A percentile compares a stretch with the other conserved stretches of the same genome.
These are phyloP conservation scores for Cyanodermella asteris DNA, from an alignment of 2,329 filamentous ascomycete species.

Conservation along the genomic window DNA sequence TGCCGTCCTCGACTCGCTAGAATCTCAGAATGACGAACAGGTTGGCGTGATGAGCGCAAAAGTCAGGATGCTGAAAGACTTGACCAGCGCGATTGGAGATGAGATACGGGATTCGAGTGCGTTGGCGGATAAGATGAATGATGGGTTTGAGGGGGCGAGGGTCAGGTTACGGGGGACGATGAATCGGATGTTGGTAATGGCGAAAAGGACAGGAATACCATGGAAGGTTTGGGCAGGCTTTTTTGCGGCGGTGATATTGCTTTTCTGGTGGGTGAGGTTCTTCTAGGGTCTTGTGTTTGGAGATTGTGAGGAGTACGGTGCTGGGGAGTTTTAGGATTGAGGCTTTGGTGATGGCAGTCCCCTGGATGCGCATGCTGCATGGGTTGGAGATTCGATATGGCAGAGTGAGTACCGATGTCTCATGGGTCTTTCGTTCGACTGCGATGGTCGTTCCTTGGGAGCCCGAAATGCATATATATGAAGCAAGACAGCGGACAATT, in stretches of 20 bases:
- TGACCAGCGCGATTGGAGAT: conserved; percentile 81
- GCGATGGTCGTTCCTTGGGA: too few relatives aligned
- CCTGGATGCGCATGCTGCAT: too few relatives aligned
- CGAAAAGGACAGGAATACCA: conserved; percentile 75
- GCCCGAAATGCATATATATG: too few relatives aligned
- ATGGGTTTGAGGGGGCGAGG: conserved; percentile 70
- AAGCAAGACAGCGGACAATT: too few relatives aligned
- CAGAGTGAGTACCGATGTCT: too few relatives aligned
- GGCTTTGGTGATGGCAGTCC: too few relatives aligned
- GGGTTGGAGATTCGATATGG: too few relatives aligned
- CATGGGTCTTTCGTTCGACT: too few relatives aligned
- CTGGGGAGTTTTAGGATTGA: too few relatives aligned
- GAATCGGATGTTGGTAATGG: conserved; percentile 94
- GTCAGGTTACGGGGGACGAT: conserved; percentile 72
- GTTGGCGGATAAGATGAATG: conserved; percentile 87
- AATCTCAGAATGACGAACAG: conserved; percentile 84
- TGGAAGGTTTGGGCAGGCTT: conserved; percentile 91
- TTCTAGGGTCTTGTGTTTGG: too few relatives aligned
- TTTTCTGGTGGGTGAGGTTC: conserved; percentile 88
- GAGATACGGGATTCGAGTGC: conserved; percentile 82
- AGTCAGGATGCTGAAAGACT: conserved; percentile 72
- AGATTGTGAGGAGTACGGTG: too few relatives aligned
- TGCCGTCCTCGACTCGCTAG: conserved; percentile 74
- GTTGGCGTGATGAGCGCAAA: conserved; percentile 81
- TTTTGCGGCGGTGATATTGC: conserved; percentile 56